Evolutionary conservation across 768 basidiomycete genomes (phyloP).

Genomic region (Tephrocybe sp.): DNA sequence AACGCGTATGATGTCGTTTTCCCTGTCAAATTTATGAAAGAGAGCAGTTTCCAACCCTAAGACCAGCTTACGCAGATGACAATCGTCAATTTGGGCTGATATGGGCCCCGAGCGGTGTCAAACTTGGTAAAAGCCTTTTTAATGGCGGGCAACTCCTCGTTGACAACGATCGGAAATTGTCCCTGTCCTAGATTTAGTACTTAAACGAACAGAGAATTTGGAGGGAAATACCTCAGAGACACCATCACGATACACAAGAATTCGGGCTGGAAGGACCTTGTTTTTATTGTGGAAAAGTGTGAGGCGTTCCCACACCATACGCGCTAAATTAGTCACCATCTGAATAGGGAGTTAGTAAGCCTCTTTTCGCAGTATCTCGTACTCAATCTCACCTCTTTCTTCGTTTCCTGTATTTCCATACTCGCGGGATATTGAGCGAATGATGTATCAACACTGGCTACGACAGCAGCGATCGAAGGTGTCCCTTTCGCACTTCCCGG

Average conservation of each 20-base stretch:
- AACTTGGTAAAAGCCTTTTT: slow-evolving; percentile 54
- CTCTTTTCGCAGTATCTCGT: neutral
- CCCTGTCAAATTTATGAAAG: slow-evolving; percentile 25
- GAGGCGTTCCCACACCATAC: slow-evolving; percentile 70
- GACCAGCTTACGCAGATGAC: slow-evolving; percentile 67
- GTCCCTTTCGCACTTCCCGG: slow-evolving; percentile 71
- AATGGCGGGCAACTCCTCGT: slow-evolving; percentile 64
- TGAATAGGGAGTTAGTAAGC: slow-evolving; percentile 22
- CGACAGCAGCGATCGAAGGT: slow-evolving; percentile 84
- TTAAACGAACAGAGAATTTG: neutral
- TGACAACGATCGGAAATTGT: slow-evolving; percentile 64
- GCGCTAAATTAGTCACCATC: slow-evolving; percentile 70
- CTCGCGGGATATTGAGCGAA: slow-evolving; percentile 77
- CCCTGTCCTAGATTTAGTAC: slow-evolving; percentile 42
- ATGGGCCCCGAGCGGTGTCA: slow-evolving; percentile 33
- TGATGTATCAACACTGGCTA: slow-evolving; percentile 63
- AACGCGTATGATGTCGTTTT: slow-evolving; percentile 54
- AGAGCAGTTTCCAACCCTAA: slow-evolving; percentile 11
- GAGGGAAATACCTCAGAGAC: slow-evolving; percentile 61
- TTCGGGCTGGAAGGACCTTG: slow-evolving; percentile 54
- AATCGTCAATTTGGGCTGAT: slow-evolving; percentile 62
- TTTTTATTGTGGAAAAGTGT: slow-evolving; percentile 46
- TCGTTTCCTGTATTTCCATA: slow-evolving; percentile 66
- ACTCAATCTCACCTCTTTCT: slow-evolving; percentile 61
- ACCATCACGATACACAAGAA: slow-evolving; percentile 78